Evolutionary conservation across 169 alveolate genomes (phyloP).

Genomic region (Babesia gibsoni): DNA sequence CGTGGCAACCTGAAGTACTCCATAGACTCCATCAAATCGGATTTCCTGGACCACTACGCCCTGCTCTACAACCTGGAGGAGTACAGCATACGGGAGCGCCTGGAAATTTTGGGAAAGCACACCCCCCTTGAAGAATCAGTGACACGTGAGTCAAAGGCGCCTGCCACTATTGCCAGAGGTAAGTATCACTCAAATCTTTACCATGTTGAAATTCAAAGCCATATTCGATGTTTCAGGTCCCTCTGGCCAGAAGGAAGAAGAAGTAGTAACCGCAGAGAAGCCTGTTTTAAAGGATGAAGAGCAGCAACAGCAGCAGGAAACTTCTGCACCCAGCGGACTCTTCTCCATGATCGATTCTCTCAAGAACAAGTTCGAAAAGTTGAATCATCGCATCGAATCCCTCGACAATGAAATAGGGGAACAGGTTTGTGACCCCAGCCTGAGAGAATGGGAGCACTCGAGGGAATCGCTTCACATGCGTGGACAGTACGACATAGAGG

Average conservation of each 20-base stretch:
- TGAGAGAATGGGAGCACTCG: constrained; percentile 48
- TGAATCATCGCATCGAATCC: constrained; percentile 25
- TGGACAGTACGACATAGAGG: constrained; percentile 44
- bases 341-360: constrained; percentile 44
- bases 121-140: constrained; percentile 9
- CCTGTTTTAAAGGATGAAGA: too few species aligned
- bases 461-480: constrained; percentile 22
- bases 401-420: constrained; percentile 51
- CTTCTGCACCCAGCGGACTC: constrained; percentile 22
- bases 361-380: constrained; percentile 45
- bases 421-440: constrained; percentile 54
- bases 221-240: constrained; percentile 25
- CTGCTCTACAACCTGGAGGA: constrained; percentile 58
- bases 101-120: constrained; percentile 42
- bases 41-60: constrained; percentile 57
- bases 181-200: background rate
- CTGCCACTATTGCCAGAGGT: background rate
- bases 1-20: constrained; percentile 56
- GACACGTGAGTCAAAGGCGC: background rate
- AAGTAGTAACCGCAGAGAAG: background rate
- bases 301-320: background rate
- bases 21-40: constrained; percentile 44
- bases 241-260: background rate
- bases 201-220: constrained; percentile 11
- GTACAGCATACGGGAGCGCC: constrained; percentile 46